Base-by-base conservation (phyloP, 2,329 filamentous ascomycete species). In the Endoconidiophora laricicola region DNA sequence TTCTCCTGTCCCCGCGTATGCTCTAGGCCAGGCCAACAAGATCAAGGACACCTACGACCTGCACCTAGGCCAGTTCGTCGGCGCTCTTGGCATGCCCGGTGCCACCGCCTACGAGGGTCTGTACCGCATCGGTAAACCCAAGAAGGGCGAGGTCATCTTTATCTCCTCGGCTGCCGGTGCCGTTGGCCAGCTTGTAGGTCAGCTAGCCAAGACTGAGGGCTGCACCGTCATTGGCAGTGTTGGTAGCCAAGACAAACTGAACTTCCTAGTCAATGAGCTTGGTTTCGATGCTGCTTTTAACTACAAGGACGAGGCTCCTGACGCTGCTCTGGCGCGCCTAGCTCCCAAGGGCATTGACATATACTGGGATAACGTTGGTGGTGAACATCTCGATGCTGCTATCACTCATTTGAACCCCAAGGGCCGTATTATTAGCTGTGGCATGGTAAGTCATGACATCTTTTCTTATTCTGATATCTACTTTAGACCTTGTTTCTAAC, bases 111-210 rank as follows among this genome's bases (percentile, higher is more conserved):
- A 81, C 61, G 81, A 82, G 52, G 79, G 80, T 4, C 69, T 86
- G 56, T 61, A 77, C 54, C 72, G 81, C 44, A 72, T 86, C 5
- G 81, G 76, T 0, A 65, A 78, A 57, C 73, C 80, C 29, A 74
- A 77, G 59, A 64, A 69, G 52, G 80, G 79, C 1, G 79, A 86
- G 57, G 88, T 83, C 38, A 86, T 94, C 60, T 86, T 90, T 63
- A 73, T 94, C 57, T 83, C 78, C 52, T 81, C 83, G 2, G 86
- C 86, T 0, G 81, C 80, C 3, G 86, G 86, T 26, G 85, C 84
- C 1, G 86, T 93, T 2, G 86, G 86, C 3, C 82, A 88, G 63
- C 62, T 91, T 6, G 86, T 91, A 18, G 86, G 86, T 4, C 86
- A 91, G 66, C 66, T 93, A 42, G 85, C 84, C 54, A 90, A 90